Evolutionary conservation across 805 yeast species (phyloP), one percentile per base, ranked within the genome.

Genomic region (Candida peoriensis): DNA sequence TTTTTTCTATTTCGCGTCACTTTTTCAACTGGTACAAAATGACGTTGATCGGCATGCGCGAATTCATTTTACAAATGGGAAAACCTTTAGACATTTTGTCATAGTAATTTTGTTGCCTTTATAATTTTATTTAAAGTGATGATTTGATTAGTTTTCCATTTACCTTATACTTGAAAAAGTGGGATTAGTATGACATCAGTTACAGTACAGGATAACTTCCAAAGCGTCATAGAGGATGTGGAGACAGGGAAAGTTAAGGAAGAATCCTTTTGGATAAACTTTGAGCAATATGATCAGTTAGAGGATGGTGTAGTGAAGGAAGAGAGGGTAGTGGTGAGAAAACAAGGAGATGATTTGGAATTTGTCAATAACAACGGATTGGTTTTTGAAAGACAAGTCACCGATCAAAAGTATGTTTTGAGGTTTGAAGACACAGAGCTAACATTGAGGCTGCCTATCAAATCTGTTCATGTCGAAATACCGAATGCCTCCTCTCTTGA

Each of bases 191-290:
- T 47, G 47, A 20, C 20, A 6, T 30, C 39, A n/a, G 57, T 46
- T 3, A 41, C 37, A 13, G 24, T 73, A 4, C 81, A 76, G 51
- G 58, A 66, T 4, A 53, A 68, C 7, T 70, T 73, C 37, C 46
- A 50, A 18, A 74, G 68, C 2, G 71, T 66, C 7, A 54, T 73
- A 12, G 30, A 43, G 1, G 78, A 70, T 33, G 65, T 63, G 1
- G 35, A 34, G 14, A 12, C 32, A 1, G 63, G 60, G 0, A 38
- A 19, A 2, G 32, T 42, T 0, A 31, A 24, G 0, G 37, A 48
- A 20, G 74, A 62, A 13, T 33, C 41, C 12, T 70, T 74, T 46
- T 76, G 76, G 70, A 49, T 74, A 13, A 66, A 63, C 34, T 19
- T 50, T 22, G 31, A 42, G n/a, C 28, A 39, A 2, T 12, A 25